Evolutionary conservation across 2,329 filamentous ascomycete species (phyloP).

Genomic region (Sclerotinia subarctica): DNA sequence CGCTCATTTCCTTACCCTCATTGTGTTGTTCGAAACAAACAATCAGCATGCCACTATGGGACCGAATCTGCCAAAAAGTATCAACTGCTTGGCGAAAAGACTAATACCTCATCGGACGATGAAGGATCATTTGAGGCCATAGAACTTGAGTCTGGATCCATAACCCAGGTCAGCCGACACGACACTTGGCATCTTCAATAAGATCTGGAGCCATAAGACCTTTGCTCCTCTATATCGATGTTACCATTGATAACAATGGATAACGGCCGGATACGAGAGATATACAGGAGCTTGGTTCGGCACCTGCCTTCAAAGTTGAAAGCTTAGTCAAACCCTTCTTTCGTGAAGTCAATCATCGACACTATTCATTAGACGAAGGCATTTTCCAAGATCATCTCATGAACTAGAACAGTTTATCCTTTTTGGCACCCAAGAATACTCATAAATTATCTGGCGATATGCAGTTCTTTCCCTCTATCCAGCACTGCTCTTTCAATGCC

Average conservation of each 20-base stretch:
- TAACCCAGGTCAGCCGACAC: conserved; percentile 40
- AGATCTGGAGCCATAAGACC: conserved; percentile 47
- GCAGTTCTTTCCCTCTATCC: conserved; percentile 48
- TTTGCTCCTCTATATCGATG: conserved; percentile 23
- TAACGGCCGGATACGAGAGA: conserved; percentile 47
- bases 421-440: conserved; percentile 49
- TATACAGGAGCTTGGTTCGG: conserved; percentile 57
- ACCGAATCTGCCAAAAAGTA: conserved; percentile 37
- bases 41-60: conserved; percentile 54
- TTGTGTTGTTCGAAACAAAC: conserved; percentile 55
- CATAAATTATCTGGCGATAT: conserved; percentile 50
- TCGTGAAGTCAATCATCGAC: conserved; percentile 55
- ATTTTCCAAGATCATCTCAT: conserved; percentile 50
- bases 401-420: conserved; percentile 54
- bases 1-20: conserved; percentile 57
- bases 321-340: conserved; percentile 54
- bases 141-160: conserved; percentile 30
- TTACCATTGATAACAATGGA: conserved; percentile 32
- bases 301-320: conserved; percentile 56
- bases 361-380: conserved; percentile 52
- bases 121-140: conserved; percentile 23
- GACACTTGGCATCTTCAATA: conserved; percentile 53
- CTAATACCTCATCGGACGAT: conserved; percentile 22
- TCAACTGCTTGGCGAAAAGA: conserved; percentile 31
- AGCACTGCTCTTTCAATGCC: conserved; percentile 56